These are phyloP conservation scores for Plantago lanceolata DNA, from an alignment of 305 asterid genomes.

Conservation along the genomic window DNA sequence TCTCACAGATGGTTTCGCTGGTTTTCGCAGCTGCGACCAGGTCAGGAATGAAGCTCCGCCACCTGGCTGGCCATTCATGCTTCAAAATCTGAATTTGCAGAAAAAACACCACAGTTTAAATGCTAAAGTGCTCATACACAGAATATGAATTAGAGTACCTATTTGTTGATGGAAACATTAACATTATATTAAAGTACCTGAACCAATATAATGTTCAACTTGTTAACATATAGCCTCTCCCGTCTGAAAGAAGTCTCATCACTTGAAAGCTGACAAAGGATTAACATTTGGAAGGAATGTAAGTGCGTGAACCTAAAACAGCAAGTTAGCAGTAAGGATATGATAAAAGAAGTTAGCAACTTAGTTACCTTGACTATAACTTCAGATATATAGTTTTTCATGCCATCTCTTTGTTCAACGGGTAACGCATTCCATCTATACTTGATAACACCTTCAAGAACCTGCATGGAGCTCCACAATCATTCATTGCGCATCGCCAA, in stretches of 20 bases:
- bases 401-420: conserved; percentile 92
- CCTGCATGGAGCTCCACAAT: conserved; percentile 46
- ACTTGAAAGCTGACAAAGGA: conserved; percentile 67
- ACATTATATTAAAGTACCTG: conserved; percentile 53
- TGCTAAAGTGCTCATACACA: too few species aligned
- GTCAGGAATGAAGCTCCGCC: conserved; percentile 94
- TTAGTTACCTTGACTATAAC: conserved; percentile 85
- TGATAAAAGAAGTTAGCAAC: conserved; percentile 1
- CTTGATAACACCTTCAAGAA: conserved; percentile 95
- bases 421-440: conserved; percentile 99
- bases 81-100: conserved; percentile 66
- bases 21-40: conserved; percentile 95
- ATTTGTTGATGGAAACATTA: conserved; percentile 12
- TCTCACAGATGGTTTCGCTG: conserved; percentile 91
- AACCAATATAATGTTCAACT: conserved; percentile 79
- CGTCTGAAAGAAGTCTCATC: conserved; percentile 81
- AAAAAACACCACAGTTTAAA: not conserved
- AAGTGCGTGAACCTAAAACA: conserved; percentile 8
- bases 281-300: conserved; percentile 17
- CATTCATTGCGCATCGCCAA: conserved; percentile 21
- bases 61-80: conserved; percentile 97
- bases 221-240: conserved; percentile 85
- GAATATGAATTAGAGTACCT: too few species aligned
- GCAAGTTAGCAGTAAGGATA: conserved; percentile 2
- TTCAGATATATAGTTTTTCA: conserved; percentile 97